Conservation (phyloP, 2,329 filamentous ascomycete species). For the Pseudogymnoascus sp. region DNA sequence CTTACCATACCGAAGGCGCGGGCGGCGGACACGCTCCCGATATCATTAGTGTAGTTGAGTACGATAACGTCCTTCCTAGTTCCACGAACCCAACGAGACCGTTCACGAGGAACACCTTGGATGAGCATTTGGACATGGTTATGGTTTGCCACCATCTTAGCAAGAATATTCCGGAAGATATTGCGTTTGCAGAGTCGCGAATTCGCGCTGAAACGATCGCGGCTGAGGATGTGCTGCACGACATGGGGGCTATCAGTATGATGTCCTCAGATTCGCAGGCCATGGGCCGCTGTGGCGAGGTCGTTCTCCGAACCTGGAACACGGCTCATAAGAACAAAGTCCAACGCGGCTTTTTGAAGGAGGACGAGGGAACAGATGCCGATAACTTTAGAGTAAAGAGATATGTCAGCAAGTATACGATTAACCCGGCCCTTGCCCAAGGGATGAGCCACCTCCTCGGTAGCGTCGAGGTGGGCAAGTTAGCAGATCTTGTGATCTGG, state of each 20-base stretch:
- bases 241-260: conserved; percentile 93
- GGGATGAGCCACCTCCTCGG: conserved; percentile 83
- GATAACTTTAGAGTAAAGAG: conserved; percentile 91
- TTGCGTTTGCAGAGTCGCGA: conserved; percentile 87
- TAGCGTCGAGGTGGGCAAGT: conserved; percentile 77
- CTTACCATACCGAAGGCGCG: conserved; percentile 93
- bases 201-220: conserved; percentile 96
- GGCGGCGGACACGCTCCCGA: conserved; percentile 92
- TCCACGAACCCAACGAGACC: conserved; percentile 90
- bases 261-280: conserved; percentile 94
- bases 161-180: conserved; percentile 88
- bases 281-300: conserved; percentile 94
- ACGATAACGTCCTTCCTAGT: conserved; percentile 77
- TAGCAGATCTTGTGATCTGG: conserved; percentile 87
- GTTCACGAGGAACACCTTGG: conserved; percentile 83
- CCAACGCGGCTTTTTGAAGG: conserved; percentile 65
- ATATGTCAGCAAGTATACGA: conserved; percentile 91
- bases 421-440: conserved; percentile 87
- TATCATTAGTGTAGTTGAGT: conserved; percentile 88
- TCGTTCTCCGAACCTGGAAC: conserved; percentile 89
- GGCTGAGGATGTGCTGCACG: conserved; percentile 91
- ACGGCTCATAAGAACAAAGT: conserved; percentile 95
- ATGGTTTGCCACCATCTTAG: conserved; percentile 97
- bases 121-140: conserved; percentile 95
- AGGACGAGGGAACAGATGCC: conserved; percentile 69